These are phyloP conservation scores for Peronospora destructor DNA, from an alignment of 352 stramenopile genomes.

Conservation along the genomic window DNA sequence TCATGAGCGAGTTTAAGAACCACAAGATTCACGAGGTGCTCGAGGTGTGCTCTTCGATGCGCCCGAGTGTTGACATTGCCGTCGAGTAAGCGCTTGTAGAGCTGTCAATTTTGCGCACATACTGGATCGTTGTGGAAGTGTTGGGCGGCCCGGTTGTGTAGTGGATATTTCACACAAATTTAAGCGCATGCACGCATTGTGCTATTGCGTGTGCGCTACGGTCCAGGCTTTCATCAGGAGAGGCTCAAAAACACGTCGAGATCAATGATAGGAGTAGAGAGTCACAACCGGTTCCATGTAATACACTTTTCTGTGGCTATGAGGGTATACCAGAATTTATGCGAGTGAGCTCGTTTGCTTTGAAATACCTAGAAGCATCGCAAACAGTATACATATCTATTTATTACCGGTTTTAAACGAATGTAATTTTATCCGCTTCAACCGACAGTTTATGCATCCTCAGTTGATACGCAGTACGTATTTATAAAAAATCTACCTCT, in stretches of 20 bases:
- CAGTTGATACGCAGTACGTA: too few species aligned
- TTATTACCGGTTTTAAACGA: too few species aligned
- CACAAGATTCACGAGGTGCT: conserved; percentile 97
- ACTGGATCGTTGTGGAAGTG: conserved; percentile 4
- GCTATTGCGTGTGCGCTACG: conserved; percentile 4
- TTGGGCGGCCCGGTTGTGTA: conserved; percentile 7
- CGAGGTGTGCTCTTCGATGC: conserved; percentile 91
- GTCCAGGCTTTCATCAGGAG: conserved; percentile 4
- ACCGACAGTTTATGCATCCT: too few species aligned
- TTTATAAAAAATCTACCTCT: too few species aligned
- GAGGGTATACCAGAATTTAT: too few species aligned
- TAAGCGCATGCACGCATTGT: conserved; percentile 14
- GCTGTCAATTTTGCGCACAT: conserved; percentile 1
- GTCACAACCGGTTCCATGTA: conserved; percentile 13
- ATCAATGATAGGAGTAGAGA: conserved; percentile 4
- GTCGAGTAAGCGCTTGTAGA: conserved; percentile 47
- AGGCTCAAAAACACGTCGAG: background rate
- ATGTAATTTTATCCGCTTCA: too few species aligned
- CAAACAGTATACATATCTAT: too few species aligned
- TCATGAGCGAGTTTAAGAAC: conserved; percentile 93
- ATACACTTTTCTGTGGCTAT: conserved; percentile 17
- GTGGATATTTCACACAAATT: conserved; percentile 8
- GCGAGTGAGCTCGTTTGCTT: too few species aligned
- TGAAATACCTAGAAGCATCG: too few species aligned
- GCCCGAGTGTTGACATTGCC: conserved; percentile 94